Evolutionary conservation across 371 early-diverging fungal genomes (phyloP).

Genomic region (Mucor sp.): DNA sequence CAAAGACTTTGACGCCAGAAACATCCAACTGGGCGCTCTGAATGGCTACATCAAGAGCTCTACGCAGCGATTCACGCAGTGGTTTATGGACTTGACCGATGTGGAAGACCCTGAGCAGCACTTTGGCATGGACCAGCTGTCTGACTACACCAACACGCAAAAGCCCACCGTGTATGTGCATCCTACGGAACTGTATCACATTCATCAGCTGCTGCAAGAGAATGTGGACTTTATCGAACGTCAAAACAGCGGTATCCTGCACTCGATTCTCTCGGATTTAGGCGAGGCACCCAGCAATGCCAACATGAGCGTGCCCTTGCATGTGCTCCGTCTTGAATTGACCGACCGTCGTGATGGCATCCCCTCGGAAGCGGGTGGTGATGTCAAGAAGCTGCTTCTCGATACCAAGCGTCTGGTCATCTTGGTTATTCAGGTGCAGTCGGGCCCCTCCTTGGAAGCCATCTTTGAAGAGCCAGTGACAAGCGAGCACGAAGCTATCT

Average conservation of each 20-base stretch:
- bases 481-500: conserved; percentile 74
- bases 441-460: conserved; percentile 80
- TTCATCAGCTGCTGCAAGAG: conserved; percentile 81
- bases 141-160: conserved; percentile 81
- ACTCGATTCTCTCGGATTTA: conserved; percentile 78
- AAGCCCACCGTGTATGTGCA: conserved; percentile 92
- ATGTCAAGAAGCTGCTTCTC: conserved; percentile 74
- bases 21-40: conserved; percentile 72
- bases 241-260: conserved; percentile 75
- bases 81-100: conserved; percentile 76
- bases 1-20: conserved; percentile 67
- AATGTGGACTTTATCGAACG: conserved; percentile 69
- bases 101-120: conserved; percentile 87
- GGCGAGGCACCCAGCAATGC: conserved; percentile 75
- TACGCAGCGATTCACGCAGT: conserved; percentile 72
- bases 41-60: conserved; percentile 82
- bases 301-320: conserved; percentile 47
- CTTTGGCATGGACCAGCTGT: conserved; percentile 90
- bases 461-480: conserved; percentile 80
- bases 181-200: conserved; percentile 86
- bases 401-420: conserved; percentile 94
- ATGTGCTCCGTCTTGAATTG: conserved; percentile 73
- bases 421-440: conserved; percentile 82
- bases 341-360: conserved; percentile 69
- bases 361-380: conserved; percentile 62